Conservation (phyloP, 2,329 filamentous ascomycete genomes). For the Xylaria sp. region DNA sequence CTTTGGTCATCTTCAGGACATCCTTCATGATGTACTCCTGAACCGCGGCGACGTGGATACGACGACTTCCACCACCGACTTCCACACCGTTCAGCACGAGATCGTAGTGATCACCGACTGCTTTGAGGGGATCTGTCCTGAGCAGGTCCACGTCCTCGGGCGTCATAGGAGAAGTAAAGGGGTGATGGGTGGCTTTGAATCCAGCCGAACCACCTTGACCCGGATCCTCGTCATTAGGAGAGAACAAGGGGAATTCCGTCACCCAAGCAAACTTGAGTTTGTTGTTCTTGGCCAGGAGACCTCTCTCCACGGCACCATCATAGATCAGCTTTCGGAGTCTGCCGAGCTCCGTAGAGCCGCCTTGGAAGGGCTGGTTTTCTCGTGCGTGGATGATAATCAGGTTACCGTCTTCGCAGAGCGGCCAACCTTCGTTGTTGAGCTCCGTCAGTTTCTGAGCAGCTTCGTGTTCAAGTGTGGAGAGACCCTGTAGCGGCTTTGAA, state of each 20-base stretch:
- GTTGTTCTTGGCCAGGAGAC: slow-evolving; percentile 44
- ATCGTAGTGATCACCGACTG: slow-evolving; percentile 85
- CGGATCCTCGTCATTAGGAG: slow-evolving; percentile 57
- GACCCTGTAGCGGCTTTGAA: slow-evolving; percentile 66
- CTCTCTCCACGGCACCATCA: slow-evolving; percentile 59
- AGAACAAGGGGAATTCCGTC: slow-evolving; percentile 87
- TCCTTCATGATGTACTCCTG: slow-evolving; percentile 82
- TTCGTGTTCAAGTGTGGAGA: slow-evolving; percentile 46
- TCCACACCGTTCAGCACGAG: slow-evolving; percentile 94
- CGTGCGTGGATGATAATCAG: slow-evolving; percentile 79
- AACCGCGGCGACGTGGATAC: slow-evolving; percentile 79
- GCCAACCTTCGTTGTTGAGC: slow-evolving; percentile 20
- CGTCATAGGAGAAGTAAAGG: slow-evolving; percentile 83
- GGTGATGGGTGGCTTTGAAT: slow-evolving; percentile 85
- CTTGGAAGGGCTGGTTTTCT: slow-evolving; percentile 56
- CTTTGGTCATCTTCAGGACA: slow-evolving; percentile 70
- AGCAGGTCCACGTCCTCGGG: slow-evolving; percentile 69
- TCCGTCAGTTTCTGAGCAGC: slow-evolving; percentile 26
- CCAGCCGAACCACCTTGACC: slow-evolving; percentile 79
- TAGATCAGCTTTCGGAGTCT: slow-evolving; percentile 67
- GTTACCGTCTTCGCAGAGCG: slow-evolving; percentile 62
- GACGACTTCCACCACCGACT: slow-evolving; percentile 83
- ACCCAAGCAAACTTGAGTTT: slow-evolving; percentile 76
- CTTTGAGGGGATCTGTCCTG: slow-evolving; percentile 63
- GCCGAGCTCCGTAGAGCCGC: slow-evolving; percentile 66